Percentiles rank a stretch among this genome's conserved stretches.
phyloP scores from a whole-genome alignment of 805 yeast genomes.

The Saccharomycopsis sp. region DNA sequence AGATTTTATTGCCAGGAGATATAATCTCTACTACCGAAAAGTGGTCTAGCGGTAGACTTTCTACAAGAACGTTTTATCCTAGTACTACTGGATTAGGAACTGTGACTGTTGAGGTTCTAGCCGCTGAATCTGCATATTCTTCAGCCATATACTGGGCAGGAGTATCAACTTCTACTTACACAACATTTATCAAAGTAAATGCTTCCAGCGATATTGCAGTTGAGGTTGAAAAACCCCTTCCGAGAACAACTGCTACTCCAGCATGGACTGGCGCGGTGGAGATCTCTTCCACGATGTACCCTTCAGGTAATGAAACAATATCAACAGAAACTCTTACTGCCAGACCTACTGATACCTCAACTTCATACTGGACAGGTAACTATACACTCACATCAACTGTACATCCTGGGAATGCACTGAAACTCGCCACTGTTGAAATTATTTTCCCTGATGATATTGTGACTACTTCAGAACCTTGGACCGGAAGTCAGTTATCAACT shows the following conservation, averaged over 20 bases:
- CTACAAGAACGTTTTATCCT: background rate
- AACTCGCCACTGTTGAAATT: background rate
- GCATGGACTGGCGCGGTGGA: background rate
- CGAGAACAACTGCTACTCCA: background rate
- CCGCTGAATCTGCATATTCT: background rate
- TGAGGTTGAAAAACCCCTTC: background rate
- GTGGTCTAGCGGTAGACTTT: background rate
- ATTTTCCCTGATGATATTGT: background rate
- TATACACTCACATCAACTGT: background rate
- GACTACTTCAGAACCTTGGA: slow-evolving; percentile 2
- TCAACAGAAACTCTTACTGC: background rate
- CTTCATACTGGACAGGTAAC: background rate
- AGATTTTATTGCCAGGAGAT: background rate
- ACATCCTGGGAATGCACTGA: background rate
- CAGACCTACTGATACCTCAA: background rate
- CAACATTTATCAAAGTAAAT: slow-evolving; percentile 1
- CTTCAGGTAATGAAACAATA: background rate
- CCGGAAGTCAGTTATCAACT: background rate
- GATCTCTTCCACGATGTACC: background rate
- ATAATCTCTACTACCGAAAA: background rate
- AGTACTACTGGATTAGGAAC: background rate
- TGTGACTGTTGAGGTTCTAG: background rate
- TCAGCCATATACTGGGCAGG: slow-evolving; percentile 7
- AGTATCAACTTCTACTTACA: slow-evolving; percentile 14
- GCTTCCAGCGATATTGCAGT: slow-evolving; percentile 15